A percentile compares a stretch with the other conserved stretches of the same genome.
Conservation (phyloP, 305 asterid genomes). For the Petunia hybrid region DNA sequence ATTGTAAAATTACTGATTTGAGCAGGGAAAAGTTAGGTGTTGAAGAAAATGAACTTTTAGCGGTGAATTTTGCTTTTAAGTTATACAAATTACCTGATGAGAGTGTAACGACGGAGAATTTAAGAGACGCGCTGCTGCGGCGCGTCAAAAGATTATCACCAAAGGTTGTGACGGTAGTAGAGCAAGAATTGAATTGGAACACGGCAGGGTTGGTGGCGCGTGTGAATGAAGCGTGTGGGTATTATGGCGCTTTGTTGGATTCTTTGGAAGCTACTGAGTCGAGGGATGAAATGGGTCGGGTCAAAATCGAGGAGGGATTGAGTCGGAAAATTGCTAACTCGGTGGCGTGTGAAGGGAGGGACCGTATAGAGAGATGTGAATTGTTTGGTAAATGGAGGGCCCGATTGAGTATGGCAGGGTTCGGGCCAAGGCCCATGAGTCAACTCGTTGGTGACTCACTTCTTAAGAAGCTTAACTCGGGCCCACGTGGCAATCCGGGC, state of each 20-base stretch:
- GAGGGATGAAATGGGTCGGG: constrained; percentile 53
- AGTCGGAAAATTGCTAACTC: constrained; percentile 77
- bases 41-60: constrained; percentile 64
- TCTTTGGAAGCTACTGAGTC: constrained; percentile 70
- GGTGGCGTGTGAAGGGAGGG: constrained; percentile 95
- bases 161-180: constrained; percentile 70
- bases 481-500: constrained; percentile 85
- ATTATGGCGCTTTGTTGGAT: constrained; percentile 79
- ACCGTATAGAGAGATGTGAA: constrained; percentile 90
- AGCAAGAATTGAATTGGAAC: constrained; percentile 78
- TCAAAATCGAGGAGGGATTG: constrained; percentile 74
- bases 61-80: constrained; percentile 79
- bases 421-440: constrained; percentile 56
- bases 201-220: constrained; percentile 79
- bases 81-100: constrained; percentile 79
- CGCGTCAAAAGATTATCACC: constrained; percentile 76
- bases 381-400: constrained; percentile 96
- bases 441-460: constrained; percentile 58
- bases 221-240: constrained; percentile 67
- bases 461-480: constrained; percentile 55
- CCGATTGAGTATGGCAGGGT: constrained; percentile 93
- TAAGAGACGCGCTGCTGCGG: constrained; percentile 85
- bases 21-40: constrained; percentile 56
- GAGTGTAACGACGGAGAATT: constrained; percentile 86
- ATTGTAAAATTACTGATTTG: constrained; percentile 45